Percentiles rank a stretch among this genome's conserved stretches.
phyloP scores from a whole-genome alignment of 495 filamentous ascomycete species.

The Daldinia vernicosa region DNA sequence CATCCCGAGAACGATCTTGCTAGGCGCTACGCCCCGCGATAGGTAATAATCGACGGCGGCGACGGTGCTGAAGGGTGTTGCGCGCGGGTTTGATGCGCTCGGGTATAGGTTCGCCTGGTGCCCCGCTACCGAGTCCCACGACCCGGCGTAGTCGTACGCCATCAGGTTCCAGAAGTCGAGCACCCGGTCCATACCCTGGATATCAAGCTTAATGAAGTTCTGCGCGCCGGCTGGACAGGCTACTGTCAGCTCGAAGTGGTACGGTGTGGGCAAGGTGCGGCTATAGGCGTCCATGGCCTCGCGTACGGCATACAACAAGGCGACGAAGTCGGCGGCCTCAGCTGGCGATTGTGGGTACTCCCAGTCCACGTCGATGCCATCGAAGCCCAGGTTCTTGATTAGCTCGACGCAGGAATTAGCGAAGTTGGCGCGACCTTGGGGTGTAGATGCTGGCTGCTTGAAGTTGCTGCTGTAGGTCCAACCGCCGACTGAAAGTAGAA shows the following conservation, averaged over 20 bases:
- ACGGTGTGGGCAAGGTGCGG: slow-evolving; percentile 52
- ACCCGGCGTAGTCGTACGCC: slow-evolving; percentile 83
- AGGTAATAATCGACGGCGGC: slow-evolving; percentile 75
- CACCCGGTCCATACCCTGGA: slow-evolving; percentile 77
- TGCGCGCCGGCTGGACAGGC: slow-evolving; percentile 71
- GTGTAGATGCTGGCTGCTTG: slow-evolving; percentile 71
- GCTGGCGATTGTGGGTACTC: slow-evolving; percentile 58
- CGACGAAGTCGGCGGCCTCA: slow-evolving; percentile 79
- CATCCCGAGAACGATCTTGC: slow-evolving; percentile 89
- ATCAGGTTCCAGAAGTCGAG: slow-evolving; percentile 97
- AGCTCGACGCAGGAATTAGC: slow-evolving; percentile 73
- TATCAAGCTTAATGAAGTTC: slow-evolving; percentile 79
- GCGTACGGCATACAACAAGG: slow-evolving; percentile 73
- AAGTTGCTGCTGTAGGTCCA: slow-evolving; percentile 97
- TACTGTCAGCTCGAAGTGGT: slow-evolving; percentile 84
- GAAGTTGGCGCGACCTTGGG: slow-evolving; percentile 70
- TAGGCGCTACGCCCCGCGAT: slow-evolving; percentile 63
- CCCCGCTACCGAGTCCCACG: slow-evolving; percentile 77
- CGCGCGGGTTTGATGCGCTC: slow-evolving; percentile 59
- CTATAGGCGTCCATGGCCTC: slow-evolving; percentile 68
- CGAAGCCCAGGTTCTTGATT: slow-evolving; percentile 69
- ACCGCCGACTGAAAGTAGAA: slow-evolving; percentile 92
- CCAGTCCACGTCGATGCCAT: slow-evolving; percentile 71
- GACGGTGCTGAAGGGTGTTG: slow-evolving; percentile 81
- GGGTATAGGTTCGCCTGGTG: slow-evolving; percentile 84